A percentile compares a stretch with the other conserved stretches of the same genome.
phyloP scores from a whole-genome alignment of 352 stramenopile genomes.

The Phytophthora aleatoria region DNA sequence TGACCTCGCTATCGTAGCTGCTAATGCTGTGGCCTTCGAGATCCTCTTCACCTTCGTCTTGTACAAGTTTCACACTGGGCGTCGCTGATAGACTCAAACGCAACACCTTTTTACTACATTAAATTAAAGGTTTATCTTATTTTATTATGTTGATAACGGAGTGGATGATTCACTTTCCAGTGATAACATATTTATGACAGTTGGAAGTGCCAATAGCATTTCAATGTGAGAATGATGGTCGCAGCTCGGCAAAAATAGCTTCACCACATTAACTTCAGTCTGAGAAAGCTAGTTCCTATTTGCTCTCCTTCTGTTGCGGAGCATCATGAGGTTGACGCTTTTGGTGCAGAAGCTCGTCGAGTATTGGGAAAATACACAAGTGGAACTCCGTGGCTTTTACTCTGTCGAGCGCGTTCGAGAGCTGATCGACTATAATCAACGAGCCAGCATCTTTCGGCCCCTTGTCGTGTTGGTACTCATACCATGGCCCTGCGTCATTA shows the following conservation, averaged over 20 bases:
- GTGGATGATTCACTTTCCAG: no score
- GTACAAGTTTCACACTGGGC: constrained; percentile 33
- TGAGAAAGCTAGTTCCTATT: no score
- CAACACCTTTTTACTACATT: background rate
- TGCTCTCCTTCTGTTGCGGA: background rate
- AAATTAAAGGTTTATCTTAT: background rate
- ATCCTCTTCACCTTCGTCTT: constrained; percentile 47
- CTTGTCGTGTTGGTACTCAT: constrained; percentile 9
- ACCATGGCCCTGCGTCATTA: background rate
- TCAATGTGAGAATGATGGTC: no score
- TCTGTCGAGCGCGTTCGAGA: constrained; percentile 20
- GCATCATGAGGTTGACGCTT: background rate
- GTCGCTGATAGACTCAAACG: background rate
- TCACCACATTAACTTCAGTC: no score
- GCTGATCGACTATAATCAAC: background rate
- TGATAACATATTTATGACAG: no score
- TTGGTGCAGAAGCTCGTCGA: background rate
- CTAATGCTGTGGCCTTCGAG: constrained; percentile 50
- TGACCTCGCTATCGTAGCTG: constrained; percentile 53
- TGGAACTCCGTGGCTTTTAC: constrained; percentile 29
- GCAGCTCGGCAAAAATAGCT: no score
- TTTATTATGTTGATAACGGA: no score
- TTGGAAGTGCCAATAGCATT: no score
- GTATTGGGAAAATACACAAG: constrained; percentile 16
- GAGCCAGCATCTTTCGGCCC: constrained; percentile 2